Conservation (phyloP, 2,329 filamentous ascomycete species). For the Diatrype stigma region DNA sequence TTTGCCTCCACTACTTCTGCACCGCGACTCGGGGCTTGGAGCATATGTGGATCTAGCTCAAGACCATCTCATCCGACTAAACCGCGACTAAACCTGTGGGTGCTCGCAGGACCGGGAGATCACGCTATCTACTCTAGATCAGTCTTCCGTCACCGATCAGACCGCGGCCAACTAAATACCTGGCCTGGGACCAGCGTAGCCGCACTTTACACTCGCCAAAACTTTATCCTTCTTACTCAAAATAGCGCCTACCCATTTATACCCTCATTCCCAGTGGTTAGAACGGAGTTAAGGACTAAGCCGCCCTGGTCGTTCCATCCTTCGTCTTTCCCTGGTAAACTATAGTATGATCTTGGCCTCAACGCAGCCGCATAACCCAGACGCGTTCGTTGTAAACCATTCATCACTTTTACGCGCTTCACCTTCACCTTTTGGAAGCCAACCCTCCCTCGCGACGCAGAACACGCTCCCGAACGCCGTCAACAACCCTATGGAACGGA, state of each 20-base stretch:
- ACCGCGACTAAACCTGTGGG: conserved; percentile 19
- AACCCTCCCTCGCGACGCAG: conserved; percentile 24
- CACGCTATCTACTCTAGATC: conserved; percentile 29
- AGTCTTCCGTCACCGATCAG: conserved; percentile 24
- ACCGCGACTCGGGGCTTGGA: conserved; percentile 26
- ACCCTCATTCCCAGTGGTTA: conserved; percentile 24
- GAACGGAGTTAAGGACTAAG: conserved; percentile 30
- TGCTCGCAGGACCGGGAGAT: conserved; percentile 21
- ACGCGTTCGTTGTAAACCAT: conserved; percentile 27
- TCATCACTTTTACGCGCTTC: conserved; percentile 24
- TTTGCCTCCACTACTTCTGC: conserved; percentile 17
- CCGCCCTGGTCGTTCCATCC: conserved; percentile 23
- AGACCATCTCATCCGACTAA: conserved; percentile 26
- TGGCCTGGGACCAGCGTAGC: conserved; percentile 24
- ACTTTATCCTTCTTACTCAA: conserved; percentile 27
- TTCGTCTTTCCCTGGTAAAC: conserved; percentile 21
- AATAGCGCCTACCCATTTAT: conserved; percentile 23
- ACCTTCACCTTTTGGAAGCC: conserved; percentile 22
- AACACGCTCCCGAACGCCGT: conserved; percentile 25
- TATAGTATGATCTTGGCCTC: conserved; percentile 31
- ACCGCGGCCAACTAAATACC: conserved; percentile 33
- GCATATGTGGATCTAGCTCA: conserved; percentile 19
- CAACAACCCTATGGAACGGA: conserved; percentile 51
- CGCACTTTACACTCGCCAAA: conserved; percentile 28
- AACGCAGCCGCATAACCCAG: conserved; percentile 25